phyloP scores from a whole-genome alignment of 352 stramenopile species.

The Peronospora belbahrii region DNA sequence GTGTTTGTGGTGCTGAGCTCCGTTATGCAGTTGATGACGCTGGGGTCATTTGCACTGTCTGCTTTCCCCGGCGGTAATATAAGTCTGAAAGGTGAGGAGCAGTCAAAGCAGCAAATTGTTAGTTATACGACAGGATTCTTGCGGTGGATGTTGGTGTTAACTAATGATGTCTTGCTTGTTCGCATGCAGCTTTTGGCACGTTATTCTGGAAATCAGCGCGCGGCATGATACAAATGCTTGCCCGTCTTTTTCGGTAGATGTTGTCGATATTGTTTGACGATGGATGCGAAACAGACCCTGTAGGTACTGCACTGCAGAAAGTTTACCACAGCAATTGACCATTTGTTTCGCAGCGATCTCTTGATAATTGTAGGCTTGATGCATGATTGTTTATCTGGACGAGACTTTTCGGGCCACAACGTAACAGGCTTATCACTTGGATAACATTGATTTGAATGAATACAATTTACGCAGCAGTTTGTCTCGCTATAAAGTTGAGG shows the following conservation, averaged over 20 bases:
- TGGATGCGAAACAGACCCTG: background rate
- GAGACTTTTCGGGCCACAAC: too few relatives aligned
- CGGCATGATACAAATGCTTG: conserved; percentile 50
- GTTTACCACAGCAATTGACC: too few relatives aligned
- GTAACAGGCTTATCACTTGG: too few relatives aligned
- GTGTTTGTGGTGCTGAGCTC: conserved; percentile 78
- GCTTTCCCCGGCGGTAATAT: conserved; percentile 54
- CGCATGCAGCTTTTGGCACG: conserved; percentile 39
- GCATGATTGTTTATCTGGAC: too few relatives aligned
- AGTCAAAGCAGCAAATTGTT: background rate
- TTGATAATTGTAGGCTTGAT: conserved; percentile 17
- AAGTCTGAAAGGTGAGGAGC: conserved; percentile 48
- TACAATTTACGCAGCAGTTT: too few relatives aligned
- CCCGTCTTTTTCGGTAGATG: conserved; percentile 49
- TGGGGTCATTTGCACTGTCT: conserved; percentile 48
- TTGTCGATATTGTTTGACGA: conserved; percentile 1
- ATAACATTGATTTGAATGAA: too few relatives aligned
- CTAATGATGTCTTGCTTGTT: background rate
- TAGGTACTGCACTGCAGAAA: conserved; percentile 1
- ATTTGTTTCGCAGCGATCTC: background rate
- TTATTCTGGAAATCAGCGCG: conserved; percentile 64
- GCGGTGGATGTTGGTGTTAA: background rate
- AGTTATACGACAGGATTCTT: background rate
- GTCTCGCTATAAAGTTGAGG: too few relatives aligned
- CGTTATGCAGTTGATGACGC: conserved; percentile 49